phyloP scores from a whole-genome alignment of 305 asterid genomes.

The Andrographis paniculata region DNA sequence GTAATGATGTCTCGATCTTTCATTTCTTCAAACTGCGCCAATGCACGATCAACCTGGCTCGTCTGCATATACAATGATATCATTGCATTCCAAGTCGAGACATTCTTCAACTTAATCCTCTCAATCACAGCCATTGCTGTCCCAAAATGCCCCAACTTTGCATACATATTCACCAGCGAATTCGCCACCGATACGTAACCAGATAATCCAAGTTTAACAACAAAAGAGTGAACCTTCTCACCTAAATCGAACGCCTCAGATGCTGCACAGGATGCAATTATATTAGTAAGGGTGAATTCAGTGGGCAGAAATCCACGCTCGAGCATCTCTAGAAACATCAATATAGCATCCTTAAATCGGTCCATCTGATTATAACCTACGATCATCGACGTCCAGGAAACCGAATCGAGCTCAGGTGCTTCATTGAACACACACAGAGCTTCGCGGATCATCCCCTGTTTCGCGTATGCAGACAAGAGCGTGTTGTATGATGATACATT shows the following conservation, averaged over 20 bases:
- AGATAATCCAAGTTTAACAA: conserved; percentile 45
- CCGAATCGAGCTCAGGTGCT: conserved; percentile 57
- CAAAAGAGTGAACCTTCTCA: conserved; percentile 59
- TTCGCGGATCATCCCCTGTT: conserved; percentile 42
- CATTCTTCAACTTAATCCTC: conserved; percentile 43
- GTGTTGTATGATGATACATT: conserved; percentile 69
- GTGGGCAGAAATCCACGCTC: conserved; percentile 38
- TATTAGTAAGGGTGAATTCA: conserved; percentile 50
- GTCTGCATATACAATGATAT: conserved; percentile 62
- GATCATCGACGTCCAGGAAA: conserved; percentile 85
- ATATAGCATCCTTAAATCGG: conserved; percentile 25
- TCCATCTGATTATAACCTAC: conserved; percentile 32
- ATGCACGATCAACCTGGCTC: conserved; percentile 49
- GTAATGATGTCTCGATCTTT: conserved; percentile 54
- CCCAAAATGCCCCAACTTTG: conserved; percentile 47
- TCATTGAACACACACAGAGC: conserved; percentile 43
- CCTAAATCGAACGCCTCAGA: conserved; percentile 43
- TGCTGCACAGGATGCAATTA: conserved; percentile 64
- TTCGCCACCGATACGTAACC: conserved; percentile 52
- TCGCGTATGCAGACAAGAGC: conserved; percentile 61
- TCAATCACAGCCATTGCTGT: conserved; percentile 43
- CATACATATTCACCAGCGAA: conserved; percentile 76
- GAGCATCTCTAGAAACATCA: conserved; percentile 58
- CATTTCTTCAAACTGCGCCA: conserved; percentile 58
- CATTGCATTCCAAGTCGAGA: conserved; percentile 54